Evolutionary conservation across 805 yeast genomes (phyloP), one percentile per base, ranked within the genome.

Genomic region (Yarrowia deformans): DNA sequence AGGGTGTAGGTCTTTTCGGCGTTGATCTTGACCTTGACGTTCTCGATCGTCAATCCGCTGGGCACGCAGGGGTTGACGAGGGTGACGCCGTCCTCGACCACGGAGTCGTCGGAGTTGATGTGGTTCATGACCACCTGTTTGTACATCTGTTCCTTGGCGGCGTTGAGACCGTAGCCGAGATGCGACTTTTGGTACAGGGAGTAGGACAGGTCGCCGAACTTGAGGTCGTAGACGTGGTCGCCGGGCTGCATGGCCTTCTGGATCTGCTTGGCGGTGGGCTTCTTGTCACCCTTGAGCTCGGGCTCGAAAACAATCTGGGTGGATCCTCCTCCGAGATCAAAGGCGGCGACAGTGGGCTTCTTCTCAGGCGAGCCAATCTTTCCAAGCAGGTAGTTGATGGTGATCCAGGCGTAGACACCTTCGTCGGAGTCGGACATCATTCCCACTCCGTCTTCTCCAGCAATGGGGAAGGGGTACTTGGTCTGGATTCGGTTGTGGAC

Each of bases 281-380:
- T 56, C 64, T 56, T 56, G 64, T 56, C 49, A 77, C 74, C 88
- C 89, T 58, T 56, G 76, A 88, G 87, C n/a, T 84, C 84, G 29
- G 99, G 99, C 82, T 95, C 98, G 79, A 95, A 95, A 8, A 95
- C 99, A 81, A 95, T 93, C 81, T 96, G 99, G 14, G 99, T 95
- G 8, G 98, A 92, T 4, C 98, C 98, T 75, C 99, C 99, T 74
- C 99, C 99, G 70, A 95, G 85, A 79, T 95, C 99, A 76, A 95
- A 95, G 12, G 95, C 97, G 29, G 98, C 99, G 63, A 97, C 97
- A 13, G 99, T 95, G 39, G 97, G 93, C 34, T 81, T 78, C 79
- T 89, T 89, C 49, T 86, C 88, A 40, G 79, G 78, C n/a, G 83
- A 77, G 16, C 98, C 99, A 78, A 95, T 94, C 81, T 94, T 95